Evolutionary conservation across 2,329 filamentous ascomycete species (phyloP), one percentile per base, ranked within the genome.

Genomic region (Sporothrix humicola): DNA sequence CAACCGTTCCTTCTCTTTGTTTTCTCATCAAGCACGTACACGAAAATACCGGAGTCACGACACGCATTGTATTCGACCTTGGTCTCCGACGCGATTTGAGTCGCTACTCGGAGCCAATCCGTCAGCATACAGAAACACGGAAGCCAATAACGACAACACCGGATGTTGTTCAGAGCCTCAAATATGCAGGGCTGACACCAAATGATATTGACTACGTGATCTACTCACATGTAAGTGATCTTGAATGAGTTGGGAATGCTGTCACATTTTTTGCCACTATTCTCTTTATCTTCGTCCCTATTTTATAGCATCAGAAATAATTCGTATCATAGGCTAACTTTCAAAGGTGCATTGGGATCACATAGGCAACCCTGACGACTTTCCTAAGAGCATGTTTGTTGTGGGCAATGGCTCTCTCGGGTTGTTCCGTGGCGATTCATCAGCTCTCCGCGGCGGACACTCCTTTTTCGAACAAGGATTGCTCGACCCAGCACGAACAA

Each of bases 31-130:
- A 46, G 15, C 61, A 66, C 10, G 8, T 48, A 3, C n/a, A 20
- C 13, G 37, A 42, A 6, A 17, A 7, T 0, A 66, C 61, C 4
- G 2, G 17, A 20, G 17, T 13, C 6, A 26, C 44, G 17, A 66
- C 44, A 12, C 61, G 42, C 9, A 48, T 66, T 46, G 17, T 66
- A 15, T 66, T 66, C 20, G 61, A 66, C n/a, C 42, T 66, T 7
- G 61, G 61, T 13, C n/a, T 66, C 10, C 61, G 61, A 6, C 42
- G 61, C 10, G 61, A 66, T 10, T 17, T 66, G 31, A 26, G 17
- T 42, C 61, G 61, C 12, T 66, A 66, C 44, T 66, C 61, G n/a
- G 61, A 48, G n/a, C 61, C 61, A 10, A 66, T 66, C 23, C 37
- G 61, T 15, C 42, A 37, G 10, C 61, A 66, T 48, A 66, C 61